Evolutionary conservation across 148 eudicot genomes (phyloP).

Genomic region (Silene uniflora): DNA sequence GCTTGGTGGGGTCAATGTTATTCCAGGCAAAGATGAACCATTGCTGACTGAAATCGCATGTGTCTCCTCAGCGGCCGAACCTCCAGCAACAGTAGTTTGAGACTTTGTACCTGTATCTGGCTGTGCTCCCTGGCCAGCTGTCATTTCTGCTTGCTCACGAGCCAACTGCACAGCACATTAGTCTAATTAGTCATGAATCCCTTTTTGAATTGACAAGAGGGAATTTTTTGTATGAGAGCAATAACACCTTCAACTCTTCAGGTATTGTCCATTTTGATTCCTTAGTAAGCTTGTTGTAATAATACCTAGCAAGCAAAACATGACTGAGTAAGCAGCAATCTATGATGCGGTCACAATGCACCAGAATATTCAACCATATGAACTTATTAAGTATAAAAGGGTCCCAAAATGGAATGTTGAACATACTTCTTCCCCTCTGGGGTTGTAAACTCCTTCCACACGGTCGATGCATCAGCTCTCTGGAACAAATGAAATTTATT

Average conservation of each 20-base stretch:
- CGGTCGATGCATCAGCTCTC: slow-evolving; percentile 97
- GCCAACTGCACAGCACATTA: slow-evolving; percentile 53
- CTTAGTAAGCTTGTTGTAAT: slow-evolving; percentile 85
- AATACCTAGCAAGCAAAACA: slow-evolving; percentile 57
- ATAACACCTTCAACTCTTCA: slow-evolving; percentile 81
- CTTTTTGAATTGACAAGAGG: background rate
- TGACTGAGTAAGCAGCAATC: background rate
- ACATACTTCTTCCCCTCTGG: slow-evolving; percentile 84
- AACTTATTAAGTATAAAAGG: background rate
- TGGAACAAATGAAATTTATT: slow-evolving; percentile 34
- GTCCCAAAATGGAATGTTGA: slow-evolving; percentile 1
- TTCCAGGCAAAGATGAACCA: slow-evolving; percentile 33
- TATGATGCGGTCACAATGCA: background rate
- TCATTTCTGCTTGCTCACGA: slow-evolving; percentile 79
- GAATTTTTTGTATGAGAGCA: background rate
- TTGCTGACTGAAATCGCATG: slow-evolving; percentile 36
- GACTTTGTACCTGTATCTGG: slow-evolving; percentile 31
- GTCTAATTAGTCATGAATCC: background rate
- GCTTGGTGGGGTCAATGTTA: slow-evolving; percentile 46
- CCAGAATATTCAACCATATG: background rate
- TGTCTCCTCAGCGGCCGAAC: slow-evolving; percentile 41
- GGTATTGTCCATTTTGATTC: slow-evolving; percentile 96
- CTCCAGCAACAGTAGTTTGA: slow-evolving; percentile 31
- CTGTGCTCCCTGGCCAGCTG: slow-evolving; percentile 38
- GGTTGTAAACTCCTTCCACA: slow-evolving; percentile 97